A percentile compares a stretch with the other conserved stretches of the same genome.
Conservation (phyloP, 225 moss, liverwort and hornwort species). For the Antitrichia curtipendula region DNA sequence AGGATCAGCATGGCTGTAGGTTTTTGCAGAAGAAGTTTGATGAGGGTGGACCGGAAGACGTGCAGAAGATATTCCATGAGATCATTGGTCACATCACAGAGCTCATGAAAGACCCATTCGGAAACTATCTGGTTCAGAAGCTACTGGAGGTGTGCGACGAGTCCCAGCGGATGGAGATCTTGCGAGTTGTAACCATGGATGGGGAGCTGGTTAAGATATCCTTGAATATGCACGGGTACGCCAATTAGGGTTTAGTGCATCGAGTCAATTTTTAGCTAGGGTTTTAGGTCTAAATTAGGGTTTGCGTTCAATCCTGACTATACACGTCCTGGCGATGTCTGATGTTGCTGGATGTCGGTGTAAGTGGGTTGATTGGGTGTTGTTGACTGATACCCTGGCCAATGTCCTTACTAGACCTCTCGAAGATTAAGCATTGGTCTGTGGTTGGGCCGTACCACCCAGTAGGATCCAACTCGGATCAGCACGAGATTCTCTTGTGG, state of each 20-base stretch:
- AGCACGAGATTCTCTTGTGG: neutral
- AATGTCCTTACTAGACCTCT: no score
- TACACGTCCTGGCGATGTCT: neutral
- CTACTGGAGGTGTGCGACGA: conserved; percentile 89
- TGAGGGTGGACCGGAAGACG: conserved; percentile 91
- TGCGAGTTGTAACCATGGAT: conserved; percentile 82
- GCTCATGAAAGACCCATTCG: conserved; percentile 95
- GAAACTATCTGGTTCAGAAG: conserved; percentile 94
- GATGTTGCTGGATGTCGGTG: neutral
- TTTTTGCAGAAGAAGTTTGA: conserved; percentile 98
- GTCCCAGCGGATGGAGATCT: conserved; percentile 82
- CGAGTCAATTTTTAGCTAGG: neutral
- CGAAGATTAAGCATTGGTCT: neutral
- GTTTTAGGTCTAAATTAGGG: conserved; percentile 6
- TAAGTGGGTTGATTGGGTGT: neutral
- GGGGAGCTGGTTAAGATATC: conserved; percentile 90
- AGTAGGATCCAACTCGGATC: neutral
- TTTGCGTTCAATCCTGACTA: neutral
- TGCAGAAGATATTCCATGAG: conserved; percentile 88
- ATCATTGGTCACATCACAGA: conserved; percentile 95
- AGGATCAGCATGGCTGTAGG: conserved; percentile 97
- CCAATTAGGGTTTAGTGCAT: neutral
- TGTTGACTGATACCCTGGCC: neutral
- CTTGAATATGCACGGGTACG: conserved; percentile 97
- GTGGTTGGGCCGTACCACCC: neutral